Conservation (phyloP, 768 basidiomycete species). For the Psilocybe subaeruginosa region DNA sequence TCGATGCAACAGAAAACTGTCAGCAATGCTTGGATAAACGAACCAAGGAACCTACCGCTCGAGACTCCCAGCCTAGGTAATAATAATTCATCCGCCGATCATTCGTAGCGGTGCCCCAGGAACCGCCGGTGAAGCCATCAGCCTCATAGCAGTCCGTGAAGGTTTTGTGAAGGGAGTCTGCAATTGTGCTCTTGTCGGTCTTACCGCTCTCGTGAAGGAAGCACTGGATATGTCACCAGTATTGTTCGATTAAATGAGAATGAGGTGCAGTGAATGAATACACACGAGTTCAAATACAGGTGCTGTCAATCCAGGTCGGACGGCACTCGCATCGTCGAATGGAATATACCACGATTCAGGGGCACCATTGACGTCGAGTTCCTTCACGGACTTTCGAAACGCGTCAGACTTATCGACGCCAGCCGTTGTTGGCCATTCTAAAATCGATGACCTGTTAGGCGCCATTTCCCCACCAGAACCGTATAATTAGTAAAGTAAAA, state of each 20-base stretch:
- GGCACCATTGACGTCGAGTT: conserved; percentile 5
- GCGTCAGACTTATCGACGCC: not conserved
- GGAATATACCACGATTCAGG: conserved; percentile 13
- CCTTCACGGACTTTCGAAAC: conserved; percentile 8
- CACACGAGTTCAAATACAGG: conserved; percentile 11
- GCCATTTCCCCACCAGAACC: too few relatives aligned
- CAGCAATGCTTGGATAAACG: not conserved
- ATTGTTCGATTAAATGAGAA: not conserved
- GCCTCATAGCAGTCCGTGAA: conserved; percentile 19
- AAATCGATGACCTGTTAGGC: too few relatives aligned
- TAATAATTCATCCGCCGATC: conserved; percentile 12
- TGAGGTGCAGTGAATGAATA: too few relatives aligned
- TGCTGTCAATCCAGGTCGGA: conserved; percentile 10
- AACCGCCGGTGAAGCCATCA: conserved; percentile 12
- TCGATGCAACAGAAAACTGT: not conserved
- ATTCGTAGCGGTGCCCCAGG: conserved; percentile 14
- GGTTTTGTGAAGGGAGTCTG: conserved; percentile 12
- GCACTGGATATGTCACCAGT: not conserved
- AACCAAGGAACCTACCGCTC: conserved; percentile 1
- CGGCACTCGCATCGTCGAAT: conserved; percentile 9
- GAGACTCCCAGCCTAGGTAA: conserved; percentile 13
- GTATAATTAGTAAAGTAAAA: too few relatives aligned
- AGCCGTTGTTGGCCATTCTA: not conserved
- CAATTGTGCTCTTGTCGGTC: not conserved
- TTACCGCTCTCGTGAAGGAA: conserved; percentile 7